Evolutionary conservation across 371 early-diverging fungal genomes (phyloP).

Genomic region (Mucor piriformis): DNA sequence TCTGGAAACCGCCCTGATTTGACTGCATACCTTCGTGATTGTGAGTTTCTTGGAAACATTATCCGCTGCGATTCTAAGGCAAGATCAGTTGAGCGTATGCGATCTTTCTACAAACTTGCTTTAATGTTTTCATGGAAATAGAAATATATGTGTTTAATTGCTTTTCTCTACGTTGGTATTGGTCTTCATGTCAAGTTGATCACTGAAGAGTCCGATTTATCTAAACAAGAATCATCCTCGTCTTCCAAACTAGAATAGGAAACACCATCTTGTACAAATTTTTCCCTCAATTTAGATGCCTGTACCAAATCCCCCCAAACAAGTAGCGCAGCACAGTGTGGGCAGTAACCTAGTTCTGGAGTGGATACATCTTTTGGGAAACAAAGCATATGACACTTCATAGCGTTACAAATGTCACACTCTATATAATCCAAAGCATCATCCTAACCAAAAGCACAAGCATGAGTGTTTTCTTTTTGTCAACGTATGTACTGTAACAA

Average conservation of each 20-base stretch:
- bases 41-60: too few relatives aligned
- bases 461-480: background rate
- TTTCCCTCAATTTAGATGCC: background rate
- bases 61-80: too few relatives aligned
- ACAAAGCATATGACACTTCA: slow-evolving; percentile 14
- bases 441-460: background rate
- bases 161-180: too few relatives aligned
- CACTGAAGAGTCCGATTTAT: too few relatives aligned
- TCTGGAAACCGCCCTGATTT: too few relatives aligned
- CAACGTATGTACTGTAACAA: background rate
- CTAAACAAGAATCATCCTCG: too few relatives aligned
- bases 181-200: too few relatives aligned
- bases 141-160: too few relatives aligned
- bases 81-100: too few relatives aligned
- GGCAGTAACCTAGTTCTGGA: slow-evolving; percentile 19
- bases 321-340: background rate
- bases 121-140: too few relatives aligned
- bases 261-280: background rate
- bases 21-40: too few relatives aligned
- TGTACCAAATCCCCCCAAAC: slow-evolving; percentile 27
- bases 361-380: slow-evolving; percentile 9
- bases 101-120: too few relatives aligned
- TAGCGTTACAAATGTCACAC: slow-evolving; percentile 7
- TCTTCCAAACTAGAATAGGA: background rate
- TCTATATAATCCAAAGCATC: slow-evolving; percentile 9